Base-by-base conservation (phyloP, 73 alveolate species). In the Effrenium voratum region DNA sequence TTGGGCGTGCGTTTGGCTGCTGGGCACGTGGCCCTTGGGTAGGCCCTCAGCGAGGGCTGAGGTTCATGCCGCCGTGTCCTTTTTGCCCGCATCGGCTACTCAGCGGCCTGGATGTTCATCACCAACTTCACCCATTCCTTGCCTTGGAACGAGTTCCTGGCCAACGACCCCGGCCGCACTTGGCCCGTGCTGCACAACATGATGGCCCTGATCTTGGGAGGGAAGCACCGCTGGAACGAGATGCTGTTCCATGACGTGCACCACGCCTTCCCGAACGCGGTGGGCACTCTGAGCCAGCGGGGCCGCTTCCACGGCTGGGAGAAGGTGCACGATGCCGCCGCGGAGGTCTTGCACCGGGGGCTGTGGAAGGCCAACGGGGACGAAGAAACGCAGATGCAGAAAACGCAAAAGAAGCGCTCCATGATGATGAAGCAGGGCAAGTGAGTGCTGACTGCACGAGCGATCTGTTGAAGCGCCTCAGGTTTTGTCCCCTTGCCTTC, bases 221-320 rank as follows among this genome's bases (percentile, higher is more conserved):
- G 95, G 46, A 87, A 87, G 95, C 95, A 87, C 34, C 95, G 95
- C 50, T 87, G 85, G 95, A 87, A 87, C 70, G 95, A 87, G 84
- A 87, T 87, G 95, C 85, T 87, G 60, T 87, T 87, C 95, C 95
- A 87, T 45, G 97, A 68, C 57, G 55, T 90, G 13, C 97, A 90
- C n/a, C 86, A 90, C 36, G 76, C 87, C 45, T 47, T 77, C 63
- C 88, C 63, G 0, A 75, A 75, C 5, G 86, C 86, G 16, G 86
- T 75, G 12, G 95, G 95, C 86, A 87, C 95, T 24, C 57, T 68
- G 59, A 87, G 95, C 84, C 95, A 87, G 84, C 86, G 86, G 34
- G 86, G 86, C 85, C 95, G 95, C 70, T 87, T 87, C 55, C 95
- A 87, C 38, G 95, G 95, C n/a, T 87, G 95, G 95, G 85, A 66